Evolutionary conservation across 768 basidiomycete species (phyloP).

Genomic region (Kwoniella europaea): DNA sequence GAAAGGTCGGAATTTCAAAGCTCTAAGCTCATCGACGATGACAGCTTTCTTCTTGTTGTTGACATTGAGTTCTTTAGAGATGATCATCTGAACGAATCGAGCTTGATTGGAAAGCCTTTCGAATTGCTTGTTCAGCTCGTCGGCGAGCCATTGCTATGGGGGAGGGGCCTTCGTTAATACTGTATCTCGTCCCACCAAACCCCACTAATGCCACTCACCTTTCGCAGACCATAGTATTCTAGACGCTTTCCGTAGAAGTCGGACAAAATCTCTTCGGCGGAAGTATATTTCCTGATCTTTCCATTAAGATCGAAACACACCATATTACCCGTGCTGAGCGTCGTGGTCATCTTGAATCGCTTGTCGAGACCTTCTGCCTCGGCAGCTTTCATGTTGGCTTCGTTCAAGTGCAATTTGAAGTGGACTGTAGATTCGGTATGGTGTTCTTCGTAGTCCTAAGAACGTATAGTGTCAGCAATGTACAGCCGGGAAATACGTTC

Average conservation of each 20-base stretch:
- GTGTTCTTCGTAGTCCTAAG: slow-evolving; percentile 94
- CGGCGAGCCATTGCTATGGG: slow-evolving; percentile 79
- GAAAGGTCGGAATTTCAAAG: slow-evolving; percentile 86
- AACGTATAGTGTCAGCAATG: background rate
- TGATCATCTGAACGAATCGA: slow-evolving; percentile 94
- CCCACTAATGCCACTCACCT: slow-evolving; percentile 63
- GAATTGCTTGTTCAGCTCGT: slow-evolving; percentile 76
- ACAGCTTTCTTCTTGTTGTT: slow-evolving; percentile 86
- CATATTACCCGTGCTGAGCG: slow-evolving; percentile 93
- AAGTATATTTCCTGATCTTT: slow-evolving; percentile 90
- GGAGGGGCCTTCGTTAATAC: no score
- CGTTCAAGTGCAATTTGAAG: slow-evolving; percentile 79
- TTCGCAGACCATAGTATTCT: slow-evolving; percentile 92
- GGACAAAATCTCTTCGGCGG: slow-evolving; percentile 86
- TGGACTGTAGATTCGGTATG: slow-evolving; percentile 91
- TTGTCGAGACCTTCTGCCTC: slow-evolving; percentile 87
- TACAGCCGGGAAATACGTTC: no score
- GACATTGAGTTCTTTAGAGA: slow-evolving; percentile 78
- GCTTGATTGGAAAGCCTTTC: slow-evolving; percentile 93
- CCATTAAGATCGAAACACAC: slow-evolving; percentile 96
- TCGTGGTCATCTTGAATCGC: slow-evolving; percentile 84
- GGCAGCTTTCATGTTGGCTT: slow-evolving; percentile 81
- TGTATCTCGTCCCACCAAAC: no score
- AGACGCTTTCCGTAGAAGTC: slow-evolving; percentile 90
- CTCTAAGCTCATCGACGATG: slow-evolving; percentile 80